Evolutionary conservation across 768 basidiomycete species (phyloP).

Genomic region (Sarcomyxa edulis): DNA sequence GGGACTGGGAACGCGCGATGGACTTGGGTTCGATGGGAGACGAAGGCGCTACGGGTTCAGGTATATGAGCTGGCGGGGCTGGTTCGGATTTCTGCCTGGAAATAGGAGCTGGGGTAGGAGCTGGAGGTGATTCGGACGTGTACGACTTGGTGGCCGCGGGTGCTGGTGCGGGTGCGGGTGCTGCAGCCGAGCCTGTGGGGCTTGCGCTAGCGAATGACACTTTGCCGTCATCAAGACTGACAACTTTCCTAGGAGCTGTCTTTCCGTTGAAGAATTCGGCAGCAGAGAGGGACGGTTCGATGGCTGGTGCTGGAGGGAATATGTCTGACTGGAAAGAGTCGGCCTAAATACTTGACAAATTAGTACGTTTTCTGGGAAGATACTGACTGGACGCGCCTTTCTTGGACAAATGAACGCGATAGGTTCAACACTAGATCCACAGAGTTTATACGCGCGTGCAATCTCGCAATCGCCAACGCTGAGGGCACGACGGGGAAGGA

Average conservation of each 20-base stretch:
- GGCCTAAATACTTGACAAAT: constrained; percentile 41
- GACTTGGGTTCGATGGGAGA: constrained; percentile 15
- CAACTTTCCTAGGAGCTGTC: constrained; percentile 66
- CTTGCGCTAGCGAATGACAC: constrained; percentile 23
- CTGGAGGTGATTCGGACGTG: constrained; percentile 8
- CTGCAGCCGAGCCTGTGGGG: constrained; percentile 18
- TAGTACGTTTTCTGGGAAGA: constrained; percentile 2
- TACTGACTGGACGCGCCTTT: constrained; percentile 49
- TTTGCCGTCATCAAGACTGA: constrained; percentile 72
- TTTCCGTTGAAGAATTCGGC: constrained; percentile 89
- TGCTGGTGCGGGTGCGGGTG: constrained; percentile 23
- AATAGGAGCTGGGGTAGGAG: constrained; percentile 19
- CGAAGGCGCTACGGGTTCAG: constrained; percentile 5
- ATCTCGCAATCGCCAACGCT: constrained; percentile 92
- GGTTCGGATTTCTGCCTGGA: constrained; percentile 9
- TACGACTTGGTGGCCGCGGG: constrained; percentile 20
- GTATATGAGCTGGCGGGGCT: not conserved
- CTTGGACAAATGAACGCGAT: constrained; percentile 95
- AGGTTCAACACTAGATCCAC: constrained; percentile 71
- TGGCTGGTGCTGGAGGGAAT: constrained; percentile 85
- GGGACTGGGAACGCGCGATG: constrained; percentile 14
- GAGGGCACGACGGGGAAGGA: constrained; percentile 89
- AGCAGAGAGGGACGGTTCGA: constrained; percentile 74
- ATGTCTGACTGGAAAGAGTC: constrained; percentile 98
- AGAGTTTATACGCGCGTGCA: constrained; percentile 88